Conservation (phyloP, 2,329 filamentous ascomycete genomes). For the Talaromyces sp. region DNA sequence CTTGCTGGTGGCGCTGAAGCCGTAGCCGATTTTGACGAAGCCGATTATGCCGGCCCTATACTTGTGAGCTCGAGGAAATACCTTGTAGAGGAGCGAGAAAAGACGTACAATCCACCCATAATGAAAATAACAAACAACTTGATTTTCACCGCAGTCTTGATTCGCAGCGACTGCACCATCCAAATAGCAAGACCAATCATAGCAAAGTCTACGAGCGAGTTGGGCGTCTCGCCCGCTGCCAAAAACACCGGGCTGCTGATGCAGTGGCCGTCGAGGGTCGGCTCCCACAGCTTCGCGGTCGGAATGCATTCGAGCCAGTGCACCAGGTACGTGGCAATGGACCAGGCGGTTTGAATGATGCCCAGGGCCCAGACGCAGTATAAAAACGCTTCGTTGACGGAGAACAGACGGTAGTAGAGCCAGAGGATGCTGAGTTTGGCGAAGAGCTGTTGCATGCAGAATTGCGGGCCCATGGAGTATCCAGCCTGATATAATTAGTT, state of each 20-base stretch:
- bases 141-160: slow-evolving; percentile 1
- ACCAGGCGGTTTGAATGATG: slow-evolving; percentile 1
- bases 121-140: slow-evolving; percentile 5
- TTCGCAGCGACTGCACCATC: slow-evolving; percentile 4
- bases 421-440: slow-evolving; percentile 8
- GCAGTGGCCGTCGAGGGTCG: neutral
- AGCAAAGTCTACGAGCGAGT: slow-evolving; percentile 4
- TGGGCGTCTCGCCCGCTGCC: slow-evolving; percentile 4
- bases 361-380: slow-evolving; percentile 6
- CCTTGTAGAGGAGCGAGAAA: too few relatives aligned
- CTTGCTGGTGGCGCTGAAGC: slow-evolving; percentile 1
- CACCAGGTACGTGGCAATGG: slow-evolving; percentile 4
- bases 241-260: slow-evolving; percentile 5
- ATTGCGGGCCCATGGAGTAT: slow-evolving; percentile 7
- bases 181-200: slow-evolving; percentile 6
- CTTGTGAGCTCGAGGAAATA: neutral
- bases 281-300: slow-evolving; percentile 1
- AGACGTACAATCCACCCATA: slow-evolving; percentile 3
- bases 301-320: slow-evolving; percentile 7
- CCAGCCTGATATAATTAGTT: neutral
- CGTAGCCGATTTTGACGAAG: slow-evolving; percentile 7
- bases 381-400: slow-evolving; percentile 1
- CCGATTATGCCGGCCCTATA: slow-evolving; percentile 4
- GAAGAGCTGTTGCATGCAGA: slow-evolving; percentile 8
- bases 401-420: slow-evolving; percentile 4